phyloP scores from a whole-genome alignment of 345 rosid species.

The Bruguiera sexangula region DNA sequence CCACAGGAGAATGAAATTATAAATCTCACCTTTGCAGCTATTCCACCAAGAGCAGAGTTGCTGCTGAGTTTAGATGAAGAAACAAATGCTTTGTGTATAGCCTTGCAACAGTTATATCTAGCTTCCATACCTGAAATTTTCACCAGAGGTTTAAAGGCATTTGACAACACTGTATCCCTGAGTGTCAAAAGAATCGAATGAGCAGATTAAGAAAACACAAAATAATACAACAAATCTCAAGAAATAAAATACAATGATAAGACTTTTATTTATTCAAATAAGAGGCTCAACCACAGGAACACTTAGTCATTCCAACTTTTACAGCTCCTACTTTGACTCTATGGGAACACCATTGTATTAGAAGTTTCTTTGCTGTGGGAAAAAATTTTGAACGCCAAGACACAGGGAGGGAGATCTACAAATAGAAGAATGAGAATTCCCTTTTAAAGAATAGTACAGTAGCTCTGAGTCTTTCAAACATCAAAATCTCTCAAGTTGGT shows the following conservation, averaged over 20 bases:
- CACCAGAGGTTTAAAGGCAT: neutral
- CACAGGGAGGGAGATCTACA: no score
- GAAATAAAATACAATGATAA: neutral
- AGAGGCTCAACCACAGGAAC: neutral
- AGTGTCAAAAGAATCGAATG: neutral
- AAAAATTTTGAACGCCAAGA: no score
- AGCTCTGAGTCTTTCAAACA: no score
- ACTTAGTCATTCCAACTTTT: no score
- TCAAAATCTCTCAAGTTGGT: no score
- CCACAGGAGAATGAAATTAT: neutral
- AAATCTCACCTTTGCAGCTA: conserved; percentile 57
- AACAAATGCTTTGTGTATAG: conserved; percentile 56
- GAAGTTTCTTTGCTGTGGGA: no score
- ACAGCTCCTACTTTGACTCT: no score
- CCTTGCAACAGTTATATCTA: conserved; percentile 71
- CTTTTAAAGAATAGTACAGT: no score
- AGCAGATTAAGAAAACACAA: neutral
- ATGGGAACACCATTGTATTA: no score
- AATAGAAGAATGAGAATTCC: no score
- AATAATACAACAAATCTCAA: neutral
- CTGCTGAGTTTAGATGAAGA: conserved; percentile 45
- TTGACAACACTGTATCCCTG: neutral
- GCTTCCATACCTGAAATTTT: conserved; percentile 70
- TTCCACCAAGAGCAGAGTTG: conserved; percentile 51
- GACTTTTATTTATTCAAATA: neutral